Evolutionary conservation across 73 alveolate species (phyloP), one percentile per base, ranked within the genome.

Genomic region (Tetrahymena borealis): DNA sequence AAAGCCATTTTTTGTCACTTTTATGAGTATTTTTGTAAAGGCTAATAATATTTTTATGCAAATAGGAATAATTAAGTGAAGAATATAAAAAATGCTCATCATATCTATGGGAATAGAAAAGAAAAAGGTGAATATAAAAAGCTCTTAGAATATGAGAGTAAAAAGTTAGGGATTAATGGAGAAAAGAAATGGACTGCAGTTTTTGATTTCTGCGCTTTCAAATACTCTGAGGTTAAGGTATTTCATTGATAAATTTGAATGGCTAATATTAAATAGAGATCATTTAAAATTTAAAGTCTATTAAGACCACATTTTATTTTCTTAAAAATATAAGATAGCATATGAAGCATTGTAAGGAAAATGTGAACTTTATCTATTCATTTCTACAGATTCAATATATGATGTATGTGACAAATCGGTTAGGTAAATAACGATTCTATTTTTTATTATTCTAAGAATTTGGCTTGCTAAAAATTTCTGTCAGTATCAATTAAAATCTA

Each of bases 371-470:
- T 93, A 93, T 41, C 78, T 93, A 39, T 93, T 93, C 90, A 93
- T 93, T 32, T 93, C 95, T 32, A 93, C 95, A 15, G 95, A 93
- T 93, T 93, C 95, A 13, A 93, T 93, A 8, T 93, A 93, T 90
- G 95, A 93, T 93, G 95, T 93, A 4, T 93, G 95, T 11, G 78
- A 39, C 38, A 39, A 38, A 39, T 35, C 32, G 28, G 38, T 60
- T 3, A 60, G 85, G 85, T 60, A 60, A 60, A n/a, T n/a, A n/a
- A n/a, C n/a, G n/a, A n/a, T n/a, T n/a, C n/a, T n/a, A n/a, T n/a
- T n/a, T n/a, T n/a, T n/a, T n/a, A n/a, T n/a, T n/a, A n/a, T n/a
- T n/a, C n/a, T n/a, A n/a, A n/a, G n/a, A n/a, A n/a, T n/a, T n/a
- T n/a, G n/a, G n/a, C n/a, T n/a, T n/a, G n/a, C n/a, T n/a, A n/a